Evolutionary conservation across 2,329 filamentous ascomycete species (phyloP).

Genomic region (Penicillium concentricum): DNA sequence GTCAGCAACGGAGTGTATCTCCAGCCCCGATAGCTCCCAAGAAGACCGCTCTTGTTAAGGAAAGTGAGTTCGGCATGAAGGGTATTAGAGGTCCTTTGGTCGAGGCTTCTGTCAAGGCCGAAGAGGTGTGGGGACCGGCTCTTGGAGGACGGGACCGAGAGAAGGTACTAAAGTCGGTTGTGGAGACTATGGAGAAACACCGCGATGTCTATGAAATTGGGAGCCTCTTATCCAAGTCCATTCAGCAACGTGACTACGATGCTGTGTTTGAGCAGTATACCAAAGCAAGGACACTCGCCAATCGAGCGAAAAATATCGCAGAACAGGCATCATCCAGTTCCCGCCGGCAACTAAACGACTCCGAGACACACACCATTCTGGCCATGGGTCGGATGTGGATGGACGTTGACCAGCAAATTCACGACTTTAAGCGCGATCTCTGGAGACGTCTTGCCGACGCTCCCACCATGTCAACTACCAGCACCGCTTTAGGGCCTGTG

Average conservation of each 20-base stretch:
- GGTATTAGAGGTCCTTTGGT: conserved; percentile 86
- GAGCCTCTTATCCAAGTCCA: conserved; percentile 73
- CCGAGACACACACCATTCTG: conserved; percentile 80
- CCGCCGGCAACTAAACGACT: conserved; percentile 64
- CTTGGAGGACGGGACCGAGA: conserved; percentile 89
- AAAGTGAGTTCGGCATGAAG: conserved; percentile 84
- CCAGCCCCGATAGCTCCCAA: conserved; percentile 52
- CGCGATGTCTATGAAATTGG: conserved; percentile 80
- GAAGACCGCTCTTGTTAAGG: conserved; percentile 89
- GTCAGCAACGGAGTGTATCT: conserved; percentile 41
- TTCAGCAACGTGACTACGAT: conserved; percentile 89
- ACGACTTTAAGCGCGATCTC: conserved; percentile 81
- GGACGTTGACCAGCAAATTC: conserved; percentile 84
- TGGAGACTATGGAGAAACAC: conserved; percentile 73
- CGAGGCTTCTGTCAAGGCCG: conserved; percentile 88
- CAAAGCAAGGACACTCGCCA: conserved; percentile 75
- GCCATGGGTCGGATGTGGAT: conserved; percentile 93
- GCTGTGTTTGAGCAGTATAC: conserved; percentile 81
- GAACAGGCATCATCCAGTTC: conserved; percentile 51
- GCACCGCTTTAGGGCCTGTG: conserved; percentile 53
- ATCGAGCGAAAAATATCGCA: conserved; percentile 71
- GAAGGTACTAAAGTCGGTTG: conserved; percentile 75
- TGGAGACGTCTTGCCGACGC: conserved; percentile 77
- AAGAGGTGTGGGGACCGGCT: conserved; percentile 96
- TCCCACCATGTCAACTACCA: conserved; percentile 56